phyloP scores from a whole-genome alignment of 768 basidiomycete genomes.

The Mycena crocata region DNA sequence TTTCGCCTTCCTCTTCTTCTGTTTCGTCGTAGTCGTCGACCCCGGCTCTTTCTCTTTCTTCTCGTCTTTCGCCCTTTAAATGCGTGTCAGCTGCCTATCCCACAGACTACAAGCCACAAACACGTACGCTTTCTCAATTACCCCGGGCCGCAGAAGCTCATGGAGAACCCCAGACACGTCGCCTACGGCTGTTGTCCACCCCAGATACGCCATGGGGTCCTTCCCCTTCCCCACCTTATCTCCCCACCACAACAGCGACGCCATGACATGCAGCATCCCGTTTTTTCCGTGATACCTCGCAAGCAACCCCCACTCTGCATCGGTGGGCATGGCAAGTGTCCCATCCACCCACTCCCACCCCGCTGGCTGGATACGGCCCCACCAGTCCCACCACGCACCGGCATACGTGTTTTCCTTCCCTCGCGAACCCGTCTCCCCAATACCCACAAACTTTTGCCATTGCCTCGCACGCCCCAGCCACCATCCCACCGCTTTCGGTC shows the following conservation, averaged over 20 bases:
- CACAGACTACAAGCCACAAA: no score
- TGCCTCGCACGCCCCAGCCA: not conserved
- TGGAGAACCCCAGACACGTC: not conserved
- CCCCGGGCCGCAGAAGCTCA: not conserved
- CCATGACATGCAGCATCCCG: conserved; percentile 7
- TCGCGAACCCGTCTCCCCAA: not conserved
- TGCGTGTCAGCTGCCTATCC: no score
- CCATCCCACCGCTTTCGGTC: not conserved
- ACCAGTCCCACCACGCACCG: conserved; percentile 5
- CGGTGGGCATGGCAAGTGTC: not conserved
- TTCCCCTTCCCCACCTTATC: not conserved
- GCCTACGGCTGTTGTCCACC: not conserved
- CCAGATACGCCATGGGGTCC: not conserved
- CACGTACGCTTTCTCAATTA: not conserved
- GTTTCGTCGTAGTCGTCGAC: no score
- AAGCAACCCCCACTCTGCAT: not conserved
- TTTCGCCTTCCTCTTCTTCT: no score
- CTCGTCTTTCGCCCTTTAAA: no score
- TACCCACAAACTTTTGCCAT: not conserved
- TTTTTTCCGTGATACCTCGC: not conserved
- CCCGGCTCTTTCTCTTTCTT: no score
- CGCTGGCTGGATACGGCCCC: not conserved
- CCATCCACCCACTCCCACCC: not conserved
- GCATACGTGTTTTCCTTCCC: not conserved
- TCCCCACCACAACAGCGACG: conserved; percentile 3